These are phyloP conservation scores for Dioscorea dumetorum DNA, from an alignment of 106 monocot genomes.

Conservation along the genomic window DNA sequence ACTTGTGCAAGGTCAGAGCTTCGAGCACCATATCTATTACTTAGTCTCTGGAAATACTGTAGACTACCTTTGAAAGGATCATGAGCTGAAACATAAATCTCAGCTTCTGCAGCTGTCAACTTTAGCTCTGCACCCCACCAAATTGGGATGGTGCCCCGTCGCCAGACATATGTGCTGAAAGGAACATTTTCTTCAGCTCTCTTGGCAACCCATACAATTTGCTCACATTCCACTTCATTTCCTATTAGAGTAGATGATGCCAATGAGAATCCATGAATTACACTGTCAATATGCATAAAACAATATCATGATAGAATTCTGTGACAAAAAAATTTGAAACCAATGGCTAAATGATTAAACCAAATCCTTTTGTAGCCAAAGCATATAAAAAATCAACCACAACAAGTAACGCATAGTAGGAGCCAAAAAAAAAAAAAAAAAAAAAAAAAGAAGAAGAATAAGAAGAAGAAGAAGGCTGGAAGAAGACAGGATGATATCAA, in stretches of 20 bases:
- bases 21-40: constrained; percentile 69
- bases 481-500: no score
- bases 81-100: constrained; percentile 85
- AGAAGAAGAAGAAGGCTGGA: no score
- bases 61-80: constrained; percentile 86
- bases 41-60: constrained; percentile 81
- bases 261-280: constrained; percentile 3
- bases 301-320: no score
- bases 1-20: constrained; percentile 25
- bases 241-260: constrained; percentile 32
- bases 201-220: constrained; percentile 74
- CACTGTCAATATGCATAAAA: no score
- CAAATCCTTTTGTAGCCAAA: no score
- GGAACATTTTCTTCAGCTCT: constrained; percentile 40
- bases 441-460: no score
- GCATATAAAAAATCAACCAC: no score
- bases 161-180: constrained; percentile 86
- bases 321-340: no score
- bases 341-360: no score
- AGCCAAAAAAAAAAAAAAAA: no score
- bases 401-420: no score
- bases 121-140: constrained; percentile 99
- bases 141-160: constrained; percentile 95
- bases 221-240: constrained; percentile 99
- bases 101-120: constrained; percentile 79